Percentiles rank a stretch among this genome's conserved stretches.
Evolutionary conservation across 140 eudicot genomes (phyloP).

Genomic region (Stevia rebaudiana): DNA sequence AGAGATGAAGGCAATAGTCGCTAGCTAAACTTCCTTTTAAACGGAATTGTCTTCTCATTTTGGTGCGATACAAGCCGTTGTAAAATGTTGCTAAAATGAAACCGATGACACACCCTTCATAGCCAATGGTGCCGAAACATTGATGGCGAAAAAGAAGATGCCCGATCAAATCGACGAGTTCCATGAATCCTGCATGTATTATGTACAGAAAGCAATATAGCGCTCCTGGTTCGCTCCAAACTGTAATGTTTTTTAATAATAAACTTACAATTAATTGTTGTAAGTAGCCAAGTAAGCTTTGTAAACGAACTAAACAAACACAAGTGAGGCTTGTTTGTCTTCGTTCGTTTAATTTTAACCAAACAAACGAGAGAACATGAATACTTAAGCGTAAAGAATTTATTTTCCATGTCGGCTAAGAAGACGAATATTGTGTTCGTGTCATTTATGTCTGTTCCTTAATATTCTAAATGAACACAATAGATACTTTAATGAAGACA

Average conservation of each 20-base stretch:
- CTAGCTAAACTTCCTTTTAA: conserved; percentile 29
- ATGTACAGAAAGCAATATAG: conserved; percentile 31
- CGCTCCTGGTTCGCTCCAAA: conserved; percentile 34
- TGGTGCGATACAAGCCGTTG: conserved; percentile 32
- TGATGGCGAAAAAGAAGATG: conserved; percentile 13
- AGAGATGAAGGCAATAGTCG: conserved; percentile 31
- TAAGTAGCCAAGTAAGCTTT: too few relatives aligned
- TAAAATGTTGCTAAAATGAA: conserved; percentile 30
- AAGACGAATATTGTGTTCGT: too few relatives aligned
- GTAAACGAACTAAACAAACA: too few relatives aligned
- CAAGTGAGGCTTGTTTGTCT: too few relatives aligned
- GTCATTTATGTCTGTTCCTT: too few relatives aligned
- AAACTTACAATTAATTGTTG: not conserved
- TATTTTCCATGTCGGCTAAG: too few relatives aligned
- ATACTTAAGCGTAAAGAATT: too few relatives aligned
- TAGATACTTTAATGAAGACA: too few relatives aligned
- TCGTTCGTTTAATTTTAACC: too few relatives aligned
- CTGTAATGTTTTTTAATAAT: not conserved
- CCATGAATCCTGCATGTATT: conserved; percentile 32
- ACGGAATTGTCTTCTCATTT: conserved; percentile 29
- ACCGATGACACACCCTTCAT: conserved; percentile 33
- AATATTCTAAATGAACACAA: too few relatives aligned
- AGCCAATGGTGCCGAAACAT: conserved; percentile 28
- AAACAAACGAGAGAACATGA: too few relatives aligned
- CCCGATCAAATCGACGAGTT: conserved; percentile 19